phyloP scores from a whole-genome alignment of 1,284 basidiomycete genomes.

The Tremellales sp. region DNA sequence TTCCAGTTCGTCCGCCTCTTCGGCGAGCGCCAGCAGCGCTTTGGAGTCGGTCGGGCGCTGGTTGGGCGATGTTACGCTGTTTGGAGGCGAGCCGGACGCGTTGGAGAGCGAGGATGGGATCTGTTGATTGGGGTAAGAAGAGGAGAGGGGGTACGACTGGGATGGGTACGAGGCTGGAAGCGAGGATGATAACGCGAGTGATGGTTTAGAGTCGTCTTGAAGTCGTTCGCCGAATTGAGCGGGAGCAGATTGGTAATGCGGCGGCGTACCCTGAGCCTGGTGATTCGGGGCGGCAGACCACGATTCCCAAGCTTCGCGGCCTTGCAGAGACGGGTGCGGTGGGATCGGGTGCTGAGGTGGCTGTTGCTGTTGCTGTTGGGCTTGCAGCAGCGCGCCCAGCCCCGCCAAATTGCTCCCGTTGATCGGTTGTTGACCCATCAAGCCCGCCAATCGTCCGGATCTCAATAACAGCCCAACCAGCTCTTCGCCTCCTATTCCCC shows the following conservation, averaged over 20 bases:
- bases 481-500: constrained; percentile 58
- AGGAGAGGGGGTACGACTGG: constrained; percentile 1
- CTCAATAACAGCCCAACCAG: constrained; percentile 39
- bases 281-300: constrained; percentile 15
- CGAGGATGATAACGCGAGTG: not conserved
- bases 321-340: constrained; percentile 12
- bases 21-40: constrained; percentile 46
- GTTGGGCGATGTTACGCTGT: constrained; percentile 33
- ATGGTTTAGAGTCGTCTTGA: not conserved
- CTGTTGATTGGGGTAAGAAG: not conserved
- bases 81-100: constrained; percentile 31
- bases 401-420: constrained; percentile 6
- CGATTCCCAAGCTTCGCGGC: constrained; percentile 39
- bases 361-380: not conserved
- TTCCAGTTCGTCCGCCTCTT: constrained; percentile 48
- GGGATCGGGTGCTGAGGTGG: constrained; percentile 4
- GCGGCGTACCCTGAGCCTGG: not conserved
- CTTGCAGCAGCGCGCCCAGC: not conserved
- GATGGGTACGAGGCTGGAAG: not conserved
- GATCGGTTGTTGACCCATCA: no score
- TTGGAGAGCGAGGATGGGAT: constrained; percentile 14
- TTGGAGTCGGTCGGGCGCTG: constrained; percentile 41
- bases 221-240: not conserved
- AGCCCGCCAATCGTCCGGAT: constrained; percentile 32
- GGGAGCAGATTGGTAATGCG: not conserved